Conservation (phyloP, 2,329 filamentous ascomycete genomes). For the Venturia asperata region DNA sequence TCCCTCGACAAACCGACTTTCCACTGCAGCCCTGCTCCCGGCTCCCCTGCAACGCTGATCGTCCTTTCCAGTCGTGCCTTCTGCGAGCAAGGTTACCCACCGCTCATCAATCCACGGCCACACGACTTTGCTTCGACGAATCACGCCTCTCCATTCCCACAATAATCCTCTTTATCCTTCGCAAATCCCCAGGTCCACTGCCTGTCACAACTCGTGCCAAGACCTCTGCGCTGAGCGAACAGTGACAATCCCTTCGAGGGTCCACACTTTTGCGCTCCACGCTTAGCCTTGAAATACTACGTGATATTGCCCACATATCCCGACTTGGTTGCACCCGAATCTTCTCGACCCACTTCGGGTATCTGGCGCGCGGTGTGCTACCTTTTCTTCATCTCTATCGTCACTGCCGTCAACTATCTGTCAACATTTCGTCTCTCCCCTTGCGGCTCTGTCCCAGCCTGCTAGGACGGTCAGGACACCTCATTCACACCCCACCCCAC, state of each 20-base stretch:
- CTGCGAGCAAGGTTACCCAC: not conserved
- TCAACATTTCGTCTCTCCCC: not conserved
- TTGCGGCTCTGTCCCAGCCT: slow-evolving; percentile 7
- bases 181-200: not conserved
- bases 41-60: not conserved
- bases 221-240: not conserved
- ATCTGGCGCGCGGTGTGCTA: not conserved
- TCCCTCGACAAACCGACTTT: not conserved
- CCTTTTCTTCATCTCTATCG: not conserved
- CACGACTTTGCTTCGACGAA: not conserved
- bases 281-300: not conserved
- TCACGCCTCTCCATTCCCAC: not conserved
- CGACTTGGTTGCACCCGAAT: slow-evolving; percentile 5
- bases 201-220: not conserved
- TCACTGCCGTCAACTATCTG: not conserved
- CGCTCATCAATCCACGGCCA: slow-evolving; percentile 13
- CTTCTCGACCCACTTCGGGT: not conserved
- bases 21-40: not conserved
- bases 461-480: not conserved
- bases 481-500: not conserved
- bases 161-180: slow-evolving; percentile 4
- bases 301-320: slow-evolving; percentile 1
- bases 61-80: not conserved
- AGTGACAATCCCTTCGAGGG: slow-evolving; percentile 5
- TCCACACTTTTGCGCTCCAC: slow-evolving; percentile 9